Evolutionary conservation across 2,329 filamentous ascomycete species (phyloP), one percentile per base, ranked within the genome.

Genomic region (Aureobasidium subglaciale): DNA sequence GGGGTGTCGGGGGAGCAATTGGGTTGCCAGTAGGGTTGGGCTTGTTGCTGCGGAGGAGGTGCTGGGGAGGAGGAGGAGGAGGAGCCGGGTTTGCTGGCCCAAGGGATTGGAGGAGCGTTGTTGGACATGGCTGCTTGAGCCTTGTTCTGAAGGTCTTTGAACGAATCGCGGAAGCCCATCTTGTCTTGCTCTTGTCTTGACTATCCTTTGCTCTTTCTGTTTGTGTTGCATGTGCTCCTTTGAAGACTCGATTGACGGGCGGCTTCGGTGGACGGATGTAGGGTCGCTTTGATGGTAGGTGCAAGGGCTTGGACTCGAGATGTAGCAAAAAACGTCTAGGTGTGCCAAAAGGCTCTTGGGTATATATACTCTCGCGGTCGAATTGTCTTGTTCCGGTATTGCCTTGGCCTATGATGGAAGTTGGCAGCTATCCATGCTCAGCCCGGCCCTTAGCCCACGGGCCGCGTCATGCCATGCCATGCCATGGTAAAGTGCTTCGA

Each of bases 21-120:
- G 0, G 80, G 75, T 57, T 73, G 73, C 80, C 80, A 83, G 67
- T 82, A 82, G 30, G 61, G 65, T 49, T 54, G n/a, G 7, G 32
- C 43, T 34, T 32, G 15, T 5, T 45, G 37, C 16, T n/a, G 16
- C 25, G n/a, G 25, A n/a, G 25, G 5, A 29, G 46, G 10, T 38
- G 25, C 6, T 30, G 30, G 22, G 20, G 68, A 60, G 16, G 49
- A 37, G 2, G 35, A 10, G 3, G 24, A 16, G 5, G 64, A 60
- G 0, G 68, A 60, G 1, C 64, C 60, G 0, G 65, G 61, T 3
- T 65, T 58, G 52, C 56, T 58, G 37, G 27, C 57, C 43, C 63
- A 63, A 16, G 68, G 68, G 5, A 65, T 65, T 3, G 68, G 67
- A 16, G 58, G 43, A 1, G 66, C 29, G 29, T 27, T 27, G 49